phyloP scores from a whole-genome alignment of 805 yeast species.

The Barnettozyma botsteinii region DNA sequence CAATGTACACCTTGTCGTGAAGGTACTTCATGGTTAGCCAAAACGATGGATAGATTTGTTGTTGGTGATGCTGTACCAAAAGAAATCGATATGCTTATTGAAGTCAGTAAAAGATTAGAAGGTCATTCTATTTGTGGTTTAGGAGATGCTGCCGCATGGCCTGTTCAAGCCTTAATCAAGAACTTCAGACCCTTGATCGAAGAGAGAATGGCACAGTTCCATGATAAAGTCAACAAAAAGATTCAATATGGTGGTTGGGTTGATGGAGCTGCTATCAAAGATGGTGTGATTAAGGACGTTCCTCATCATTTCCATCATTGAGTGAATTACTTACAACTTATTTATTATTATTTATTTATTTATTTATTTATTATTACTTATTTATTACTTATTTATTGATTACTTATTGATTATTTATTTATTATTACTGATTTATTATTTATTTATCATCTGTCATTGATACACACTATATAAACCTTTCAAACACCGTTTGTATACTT shows the following conservation, averaged over 20 bases:
- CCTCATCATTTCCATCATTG: conserved; percentile 31
- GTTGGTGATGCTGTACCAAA: conserved; percentile 73
- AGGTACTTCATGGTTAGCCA: conserved; percentile 81
- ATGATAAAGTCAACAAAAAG: conserved; percentile 27
- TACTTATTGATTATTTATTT: conserved; percentile 6
- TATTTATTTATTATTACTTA: conserved; percentile 8
- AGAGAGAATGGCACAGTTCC: conserved; percentile 64
- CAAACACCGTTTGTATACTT: no score
- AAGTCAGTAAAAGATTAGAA: conserved; percentile 80
- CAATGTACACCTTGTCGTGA: conserved; percentile 95
- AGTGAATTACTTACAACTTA: not conserved
- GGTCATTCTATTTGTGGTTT: conserved; percentile 91
- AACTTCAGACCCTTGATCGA: conserved; percentile 80
- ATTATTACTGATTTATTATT: not conserved
- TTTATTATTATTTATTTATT: not conserved
- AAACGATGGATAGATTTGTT: conserved; percentile 78
- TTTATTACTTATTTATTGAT: not conserved
- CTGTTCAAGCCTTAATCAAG: conserved; percentile 81
- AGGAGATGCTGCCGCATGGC: conserved; percentile 95
- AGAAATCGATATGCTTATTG: conserved; percentile 81
- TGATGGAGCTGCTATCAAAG: conserved; percentile 47
- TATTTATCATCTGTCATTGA: conserved; percentile 2
- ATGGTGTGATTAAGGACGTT: conserved; percentile 60
- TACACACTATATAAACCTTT: not conserved
- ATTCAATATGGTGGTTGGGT: conserved; percentile 78